These are phyloP conservation scores for Fusarium pseudocircinatum DNA, from an alignment of 2,329 filamentous ascomycete genomes.

Conservation along the genomic window DNA sequence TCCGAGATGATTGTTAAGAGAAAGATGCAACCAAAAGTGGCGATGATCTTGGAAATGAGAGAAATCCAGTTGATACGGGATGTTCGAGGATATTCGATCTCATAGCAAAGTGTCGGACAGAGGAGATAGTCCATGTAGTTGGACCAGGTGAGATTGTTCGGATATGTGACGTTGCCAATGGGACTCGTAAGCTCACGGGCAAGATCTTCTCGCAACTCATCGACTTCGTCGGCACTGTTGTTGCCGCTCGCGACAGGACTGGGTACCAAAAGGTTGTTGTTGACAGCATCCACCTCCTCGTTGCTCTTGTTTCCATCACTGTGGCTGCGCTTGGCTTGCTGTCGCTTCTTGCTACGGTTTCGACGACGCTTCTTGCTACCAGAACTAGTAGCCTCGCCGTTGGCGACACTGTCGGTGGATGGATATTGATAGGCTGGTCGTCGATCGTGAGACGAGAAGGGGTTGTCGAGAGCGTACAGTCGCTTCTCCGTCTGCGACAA, in stretches of 20 bases:
- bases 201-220: slow-evolving; percentile 82
- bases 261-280: neutral
- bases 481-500: slow-evolving; percentile 86
- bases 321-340: slow-evolving; percentile 20
- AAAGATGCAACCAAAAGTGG: slow-evolving; percentile 96
- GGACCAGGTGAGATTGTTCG: slow-evolving; percentile 80
- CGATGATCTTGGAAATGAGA: slow-evolving; percentile 84
- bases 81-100: slow-evolving; percentile 92
- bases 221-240: slow-evolving; percentile 61
- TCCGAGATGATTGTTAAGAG: slow-evolving; percentile 90
- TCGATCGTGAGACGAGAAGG: slow-evolving; percentile 68
- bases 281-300: slow-evolving; percentile 40
- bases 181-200: slow-evolving; percentile 92
- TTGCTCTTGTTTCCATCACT: slow-evolving; percentile 39
- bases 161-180: slow-evolving; percentile 89
- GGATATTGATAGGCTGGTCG: slow-evolving; percentile 81
- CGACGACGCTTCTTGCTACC: slow-evolving; percentile 39
- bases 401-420: slow-evolving; percentile 61
- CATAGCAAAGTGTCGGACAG: slow-evolving; percentile 96
- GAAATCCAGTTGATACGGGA: slow-evolving; percentile 79
- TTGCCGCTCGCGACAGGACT: slow-evolving; percentile 33
- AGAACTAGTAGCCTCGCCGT: slow-evolving; percentile 20
- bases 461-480: slow-evolving; percentile 80
- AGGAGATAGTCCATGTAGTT: slow-evolving; percentile 91
- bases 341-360: slow-evolving; percentile 31